Percentiles rank a stretch among this genome's conserved stretches.
phyloP scores from a whole-genome alignment of 2,329 filamentous ascomycete species.

The Fusarium robinianum region DNA sequence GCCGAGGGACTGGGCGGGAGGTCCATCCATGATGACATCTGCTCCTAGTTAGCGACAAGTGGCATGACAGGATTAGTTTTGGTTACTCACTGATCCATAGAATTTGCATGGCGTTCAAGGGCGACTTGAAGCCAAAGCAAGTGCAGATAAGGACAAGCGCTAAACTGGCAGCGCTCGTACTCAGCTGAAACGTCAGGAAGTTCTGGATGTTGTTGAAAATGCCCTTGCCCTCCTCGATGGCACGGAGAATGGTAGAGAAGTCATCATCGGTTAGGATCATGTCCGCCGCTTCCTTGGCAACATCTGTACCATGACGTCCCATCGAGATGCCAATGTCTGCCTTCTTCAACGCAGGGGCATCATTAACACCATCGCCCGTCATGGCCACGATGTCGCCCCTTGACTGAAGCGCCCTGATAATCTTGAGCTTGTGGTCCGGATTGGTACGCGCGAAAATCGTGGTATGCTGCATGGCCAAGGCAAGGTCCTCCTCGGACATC shows the following conservation, averaged over 20 bases:
- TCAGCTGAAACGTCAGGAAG: slow-evolving; percentile 97
- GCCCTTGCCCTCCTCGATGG: slow-evolving; percentile 98
- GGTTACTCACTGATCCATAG: slow-evolving; percentile 93
- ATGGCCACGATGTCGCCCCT: slow-evolving; percentile 97
- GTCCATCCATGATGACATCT: slow-evolving; percentile 99
- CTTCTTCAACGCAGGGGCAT: slow-evolving; percentile 94
- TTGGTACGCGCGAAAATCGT: slow-evolving; percentile 96
- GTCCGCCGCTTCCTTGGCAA: slow-evolving; percentile 94
- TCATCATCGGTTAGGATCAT: slow-evolving; percentile 92
- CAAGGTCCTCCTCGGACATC: slow-evolving; percentile 85
- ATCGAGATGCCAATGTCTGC: slow-evolving; percentile 98
- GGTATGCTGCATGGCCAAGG: slow-evolving; percentile 82
- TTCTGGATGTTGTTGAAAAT: slow-evolving; percentile 99
- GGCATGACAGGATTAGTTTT: not conserved
- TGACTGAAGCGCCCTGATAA: slow-evolving; percentile 86
- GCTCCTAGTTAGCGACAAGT: slow-evolving; percentile 21
- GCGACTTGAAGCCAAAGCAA: slow-evolving; percentile 89
- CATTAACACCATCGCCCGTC: slow-evolving; percentile 98
- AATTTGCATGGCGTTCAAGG: slow-evolving; percentile 99
- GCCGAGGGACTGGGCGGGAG: slow-evolving; percentile 93
- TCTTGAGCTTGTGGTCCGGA: slow-evolving; percentile 98
- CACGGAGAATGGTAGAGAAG: slow-evolving; percentile 88
- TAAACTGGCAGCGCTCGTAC: slow-evolving; percentile 91
- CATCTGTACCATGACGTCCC: slow-evolving; percentile 92
- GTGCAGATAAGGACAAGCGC: slow-evolving; percentile 92